Base-by-base conservation (phyloP, 2,329 filamentous ascomycete species). In the Plectosphaerella sp. region DNA sequence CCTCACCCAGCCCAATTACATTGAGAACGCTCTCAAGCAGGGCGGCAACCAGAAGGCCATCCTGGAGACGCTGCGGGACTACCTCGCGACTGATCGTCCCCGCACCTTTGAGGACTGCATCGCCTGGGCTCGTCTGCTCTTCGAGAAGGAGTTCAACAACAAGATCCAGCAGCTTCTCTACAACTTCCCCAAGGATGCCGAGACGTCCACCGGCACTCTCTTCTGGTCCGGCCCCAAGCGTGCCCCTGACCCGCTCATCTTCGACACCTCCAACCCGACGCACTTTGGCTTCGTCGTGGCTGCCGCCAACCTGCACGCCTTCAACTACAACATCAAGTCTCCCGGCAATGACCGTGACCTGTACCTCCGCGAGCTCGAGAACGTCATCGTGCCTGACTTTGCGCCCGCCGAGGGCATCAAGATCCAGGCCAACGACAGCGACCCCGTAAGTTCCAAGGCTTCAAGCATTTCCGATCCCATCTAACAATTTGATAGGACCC, bases 221-320 rank as follows among this genome's bases (percentile, higher is more conserved):
- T 99, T 99, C 80, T 99, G 94, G 94, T 97, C 94, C 28, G 93
- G 94, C 11, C 94, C 94, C 47, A 99, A 99, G 83, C 91, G 94
- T 64, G 94, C 94, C 12, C 94, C 94, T 5, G 91, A 95, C 57
- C 82, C 93, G 58, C 78, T 97, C 65, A 92, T 89, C 68, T 99
- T 99, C 60, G 89, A 97, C 62, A 72, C 86, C 46, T 81, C 85
- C 54, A 94, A 97, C 71, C 78, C 86, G 11, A 94, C 91, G 20
- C 94, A 99, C 72, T 87, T 93, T 65, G 84, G 82, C 37, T 99
- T 97, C 67, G 78, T 99, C 51, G 83, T 95, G 56, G 86, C 94
- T 16, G 94, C 85, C 8, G 91, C 94, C 36, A 94, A 95, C 66
- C 80, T 99, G 24, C 94, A 97, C 63, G 94, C 93, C 1, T 99